Base-by-base conservation (phyloP, 805 yeast genomes). In the Starmerella geochares region DNA sequence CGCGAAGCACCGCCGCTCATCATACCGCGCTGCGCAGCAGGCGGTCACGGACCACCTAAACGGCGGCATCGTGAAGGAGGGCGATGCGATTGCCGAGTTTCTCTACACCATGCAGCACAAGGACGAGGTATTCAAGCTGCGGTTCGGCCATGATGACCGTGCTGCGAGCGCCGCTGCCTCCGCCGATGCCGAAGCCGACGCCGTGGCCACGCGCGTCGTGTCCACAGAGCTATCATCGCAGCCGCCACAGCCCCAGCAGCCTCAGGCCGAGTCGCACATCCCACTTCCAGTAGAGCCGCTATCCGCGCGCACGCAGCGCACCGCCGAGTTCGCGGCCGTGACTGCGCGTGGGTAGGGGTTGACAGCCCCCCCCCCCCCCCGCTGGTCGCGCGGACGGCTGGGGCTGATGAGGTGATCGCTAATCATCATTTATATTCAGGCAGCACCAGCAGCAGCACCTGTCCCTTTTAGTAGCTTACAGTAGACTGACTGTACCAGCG, bases 21-120 rank as follows among this genome's bases (percentile, higher is more conserved):
- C 79, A 42, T 83, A 80, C 62, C 68, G 68, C 3, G 84, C 79
- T 54, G 71, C 82, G 28, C 82, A 86, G 0, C 65, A 64, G 2
- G 73, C 73, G 23, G 79, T 80, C 23, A 81, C 78, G 65, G 75
- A 74, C 49, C 96, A 90, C 65, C 86, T 88, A 58, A 59, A 73
- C 55, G 58, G 66, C 8, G 72, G 71, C 41, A 73, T 76, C 11
- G 78, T 79, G 3, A 79, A 84, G 58, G 98, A 90, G 61, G 79
- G 81, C 51, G 97, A 90, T 59, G 79, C 83, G 28, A 79, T 90
- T 35, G 86, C 95, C 32, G 87, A 84, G 60, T 92, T 90, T 63
- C 71, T 92, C 49, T 92, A 90, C 68, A 81, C 84, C 59, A 87
- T 86, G 47, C 79, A 79, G 60, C 81, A 86, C 61, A 85, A 84